phyloP scores from a whole-genome alignment of 2,329 filamentous ascomycete genomes.

The Fusarium verrucosum region DNA sequence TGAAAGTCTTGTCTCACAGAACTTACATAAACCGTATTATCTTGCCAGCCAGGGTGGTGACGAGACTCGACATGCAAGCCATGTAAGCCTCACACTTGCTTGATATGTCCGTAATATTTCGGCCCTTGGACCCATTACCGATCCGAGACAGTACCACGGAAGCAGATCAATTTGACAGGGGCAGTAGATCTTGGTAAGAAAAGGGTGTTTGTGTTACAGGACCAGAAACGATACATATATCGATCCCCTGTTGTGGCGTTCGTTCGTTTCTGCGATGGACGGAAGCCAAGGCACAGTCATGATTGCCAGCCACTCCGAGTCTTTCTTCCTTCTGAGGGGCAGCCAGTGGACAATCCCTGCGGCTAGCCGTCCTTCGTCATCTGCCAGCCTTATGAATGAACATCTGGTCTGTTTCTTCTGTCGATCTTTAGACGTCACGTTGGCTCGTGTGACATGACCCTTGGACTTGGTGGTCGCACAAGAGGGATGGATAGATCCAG shows the following conservation, averaged over 20 bases:
- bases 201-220: conserved; percentile 21
- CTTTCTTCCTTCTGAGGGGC: not conserved
- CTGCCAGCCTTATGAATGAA: conserved; percentile 20
- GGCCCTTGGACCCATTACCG: conserved; percentile 15
- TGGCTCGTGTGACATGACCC: conserved; percentile 18
- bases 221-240: conserved; percentile 6
- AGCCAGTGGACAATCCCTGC: conserved; percentile 13
- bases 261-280: too few species aligned
- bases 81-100: not conserved
- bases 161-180: conserved; percentile 27
- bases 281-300: conserved; percentile 11
- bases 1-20: conserved; percentile 3
- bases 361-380: not conserved
- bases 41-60: not conserved
- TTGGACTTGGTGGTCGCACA: conserved; percentile 29
- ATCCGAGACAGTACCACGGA: conserved; percentile 22
- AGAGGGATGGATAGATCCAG: conserved; percentile 39
- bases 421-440: conserved; percentile 1
- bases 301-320: conserved; percentile 12
- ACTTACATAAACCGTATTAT: not conserved
- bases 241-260: conserved; percentile 27
- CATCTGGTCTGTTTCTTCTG: not conserved
- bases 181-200: conserved; percentile 19
- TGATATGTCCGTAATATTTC: conserved; percentile 32
- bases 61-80: conserved; percentile 5